A percentile compares a stretch with the other conserved stretches of the same genome.
Evolutionary conservation across 2,329 filamentous ascomycete genomes (phyloP).

Genomic region (Arthrobotrys megalospora): DNA sequence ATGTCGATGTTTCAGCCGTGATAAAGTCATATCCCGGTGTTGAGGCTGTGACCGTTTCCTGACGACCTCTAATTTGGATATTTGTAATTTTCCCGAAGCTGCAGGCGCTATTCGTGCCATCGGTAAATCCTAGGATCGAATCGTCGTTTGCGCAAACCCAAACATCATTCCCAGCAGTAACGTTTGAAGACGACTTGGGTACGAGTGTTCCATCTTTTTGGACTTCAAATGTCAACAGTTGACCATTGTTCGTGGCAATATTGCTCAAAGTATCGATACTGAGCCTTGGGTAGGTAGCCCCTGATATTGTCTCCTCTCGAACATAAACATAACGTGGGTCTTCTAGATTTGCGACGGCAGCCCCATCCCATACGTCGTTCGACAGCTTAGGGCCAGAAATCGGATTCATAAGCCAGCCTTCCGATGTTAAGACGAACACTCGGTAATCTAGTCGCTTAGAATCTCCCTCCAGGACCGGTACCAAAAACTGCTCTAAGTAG

Average conservation of each 20-base stretch:
- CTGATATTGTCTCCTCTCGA: neutral
- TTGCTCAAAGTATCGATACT: neutral
- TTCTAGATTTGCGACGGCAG: neutral
- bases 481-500: neutral
- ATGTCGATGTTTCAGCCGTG: neutral
- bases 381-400: neutral
- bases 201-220: neutral
- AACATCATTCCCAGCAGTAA: neutral
- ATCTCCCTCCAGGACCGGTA: neutral
- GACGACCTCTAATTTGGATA: neutral
- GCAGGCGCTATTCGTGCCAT: neutral
- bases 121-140: neutral
- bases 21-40: constrained; percentile 1
- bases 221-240: constrained; percentile 3
- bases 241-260: neutral
- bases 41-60: neutral
- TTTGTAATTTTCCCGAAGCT: neutral
- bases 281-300: neutral
- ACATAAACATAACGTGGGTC: constrained; percentile 7
- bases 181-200: neutral
- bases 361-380: constrained; percentile 7
- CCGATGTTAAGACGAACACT: constrained; percentile 8
- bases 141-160: neutral
- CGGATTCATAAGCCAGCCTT: constrained; percentile 15
- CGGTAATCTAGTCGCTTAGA: neutral